These are phyloP conservation scores for Withania somnifera DNA, from an alignment of 305 asterid species.

Conservation along the genomic window DNA sequence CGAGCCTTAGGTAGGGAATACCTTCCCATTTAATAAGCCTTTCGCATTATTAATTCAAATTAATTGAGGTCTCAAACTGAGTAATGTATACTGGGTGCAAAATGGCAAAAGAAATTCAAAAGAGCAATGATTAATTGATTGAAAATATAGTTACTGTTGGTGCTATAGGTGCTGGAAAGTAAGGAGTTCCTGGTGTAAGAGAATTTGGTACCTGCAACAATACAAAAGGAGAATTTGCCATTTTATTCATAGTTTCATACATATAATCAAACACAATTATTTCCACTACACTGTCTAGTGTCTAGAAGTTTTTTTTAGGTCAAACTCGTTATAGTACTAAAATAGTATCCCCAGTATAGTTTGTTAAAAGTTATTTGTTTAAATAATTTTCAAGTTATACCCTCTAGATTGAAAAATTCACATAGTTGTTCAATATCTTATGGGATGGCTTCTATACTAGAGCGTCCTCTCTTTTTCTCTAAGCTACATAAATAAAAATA, in stretches of 20 bases:
- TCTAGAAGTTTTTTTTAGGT: background rate
- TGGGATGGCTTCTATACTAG: background rate
- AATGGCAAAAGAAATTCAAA: background rate
- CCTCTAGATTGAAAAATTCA: background rate
- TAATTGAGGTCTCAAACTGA: background rate
- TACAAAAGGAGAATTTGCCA: background rate
- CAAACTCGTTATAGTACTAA: background rate
- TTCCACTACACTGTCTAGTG: background rate
- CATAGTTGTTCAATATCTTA: background rate
- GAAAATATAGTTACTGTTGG: conserved; percentile 25
- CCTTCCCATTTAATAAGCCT: background rate
- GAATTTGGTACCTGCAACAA: conserved; percentile 24
- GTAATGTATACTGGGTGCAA: accelerated
- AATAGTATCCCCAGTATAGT: background rate
- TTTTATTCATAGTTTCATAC: background rate
- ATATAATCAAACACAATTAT: background rate
- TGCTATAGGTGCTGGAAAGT: conserved; percentile 32
- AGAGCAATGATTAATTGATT: background rate
- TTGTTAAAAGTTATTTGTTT: background rate
- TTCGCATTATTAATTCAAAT: accelerated
- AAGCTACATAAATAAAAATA: no score
- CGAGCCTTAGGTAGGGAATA: background rate
- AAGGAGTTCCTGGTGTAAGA: conserved; percentile 35
- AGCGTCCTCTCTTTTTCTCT: no score
- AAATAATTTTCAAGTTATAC: background rate